A percentile compares a stretch with the other conserved stretches of the same genome.
These are phyloP conservation scores for Dipteronia sinensis DNA, from an alignment of 345 rosid species.

Conservation along the genomic window DNA sequence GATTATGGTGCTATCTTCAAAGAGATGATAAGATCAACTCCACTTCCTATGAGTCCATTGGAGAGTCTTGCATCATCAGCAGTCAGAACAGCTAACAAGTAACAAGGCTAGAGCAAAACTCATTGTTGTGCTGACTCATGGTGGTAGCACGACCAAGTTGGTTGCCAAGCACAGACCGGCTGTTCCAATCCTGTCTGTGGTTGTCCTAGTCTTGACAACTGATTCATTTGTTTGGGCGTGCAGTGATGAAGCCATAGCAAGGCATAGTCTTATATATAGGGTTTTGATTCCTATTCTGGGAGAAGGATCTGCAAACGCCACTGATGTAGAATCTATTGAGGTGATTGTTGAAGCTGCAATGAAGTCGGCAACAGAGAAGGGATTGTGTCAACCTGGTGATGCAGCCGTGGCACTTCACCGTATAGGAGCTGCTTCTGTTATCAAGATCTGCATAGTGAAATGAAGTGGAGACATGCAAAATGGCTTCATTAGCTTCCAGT, in stretches of 20 bases:
- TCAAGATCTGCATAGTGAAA: slow-evolving; percentile 82
- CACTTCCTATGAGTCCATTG: slow-evolving; percentile 93
- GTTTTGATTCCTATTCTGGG: slow-evolving; percentile 83
- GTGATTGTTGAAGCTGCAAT: slow-evolving; percentile 73
- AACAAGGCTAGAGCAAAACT: too few species aligned
- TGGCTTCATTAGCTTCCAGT: slow-evolving; percentile 10
- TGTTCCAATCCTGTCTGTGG: slow-evolving; percentile 87
- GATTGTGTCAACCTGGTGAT: slow-evolving; percentile 72
- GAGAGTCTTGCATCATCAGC: slow-evolving; percentile 97
- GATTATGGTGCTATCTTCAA: too few species aligned
- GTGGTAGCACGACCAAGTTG: slow-evolving; percentile 82
- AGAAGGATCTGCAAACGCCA: slow-evolving; percentile 93
- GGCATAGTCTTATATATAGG: slow-evolving; percentile 81
- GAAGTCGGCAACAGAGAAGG: slow-evolving; percentile 61
- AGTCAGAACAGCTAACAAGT: slow-evolving; percentile 61
- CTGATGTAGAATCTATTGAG: slow-evolving; percentile 87
- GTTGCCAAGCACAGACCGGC: slow-evolving; percentile 95
- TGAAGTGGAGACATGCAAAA: slow-evolving; percentile 24
- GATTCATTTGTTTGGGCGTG: slow-evolving; percentile 87
- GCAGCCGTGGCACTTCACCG: slow-evolving; percentile 86
- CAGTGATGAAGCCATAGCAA: slow-evolving; percentile 86
- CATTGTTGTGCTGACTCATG: slow-evolving; percentile 83
- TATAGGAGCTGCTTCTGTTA: slow-evolving; percentile 80
- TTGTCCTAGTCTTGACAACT: slow-evolving; percentile 78
- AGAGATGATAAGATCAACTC: slow-evolving; percentile 57